Base-by-base conservation (phyloP, 2,329 filamentous ascomycete genomes). In the Xylaria sp. region DNA sequence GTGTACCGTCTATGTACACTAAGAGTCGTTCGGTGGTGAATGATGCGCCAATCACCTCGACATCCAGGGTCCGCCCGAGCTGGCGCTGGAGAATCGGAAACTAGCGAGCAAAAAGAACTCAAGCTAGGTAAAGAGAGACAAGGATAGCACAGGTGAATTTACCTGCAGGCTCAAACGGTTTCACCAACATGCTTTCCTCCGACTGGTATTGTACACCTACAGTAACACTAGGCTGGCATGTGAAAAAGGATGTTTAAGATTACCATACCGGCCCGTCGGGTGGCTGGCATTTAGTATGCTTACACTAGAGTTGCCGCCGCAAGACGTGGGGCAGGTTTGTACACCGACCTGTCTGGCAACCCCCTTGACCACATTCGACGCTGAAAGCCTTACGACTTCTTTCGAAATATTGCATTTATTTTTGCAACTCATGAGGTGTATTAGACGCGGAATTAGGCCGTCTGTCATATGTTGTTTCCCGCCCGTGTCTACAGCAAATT, bases 61-160 rank as follows among this genome's bases (percentile, higher is more conserved):
- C n/a, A n/a, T 55, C 25, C 48, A 66, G 31, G 23, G 64, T 59
- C 55, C 62, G 52, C 58, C 31, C 60, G 59, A 66, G 46, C 36
- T 56, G 63, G 55, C 48, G 61, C 36, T 62, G 55, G 55, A 60
- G 28, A 66, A 48, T 49, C 39, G 48, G 54, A 43, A 63, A 67
- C 55, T 56, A 69, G 23, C 3, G 10, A 23, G 46, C 48, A 36
- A 66, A 25, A 64, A 61, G 25, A 55, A 46, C 36, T 28, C 10
- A 23, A 61, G 20, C 61, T 68, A 68, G 56, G 51, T 58, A 9
- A 46, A 48, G 41, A 52, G 51, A 61, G 57, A 62, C 43, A 56
- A 62, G 57, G 62, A 52, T 54, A 46, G 43, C 31, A 31, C 15
- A 28, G 49, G 28, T 52, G 52, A 55, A 28, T 36, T 36, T 55